Conservation (phyloP, 352 stramenopile species). For the Phytophthora nicotianae region DNA sequence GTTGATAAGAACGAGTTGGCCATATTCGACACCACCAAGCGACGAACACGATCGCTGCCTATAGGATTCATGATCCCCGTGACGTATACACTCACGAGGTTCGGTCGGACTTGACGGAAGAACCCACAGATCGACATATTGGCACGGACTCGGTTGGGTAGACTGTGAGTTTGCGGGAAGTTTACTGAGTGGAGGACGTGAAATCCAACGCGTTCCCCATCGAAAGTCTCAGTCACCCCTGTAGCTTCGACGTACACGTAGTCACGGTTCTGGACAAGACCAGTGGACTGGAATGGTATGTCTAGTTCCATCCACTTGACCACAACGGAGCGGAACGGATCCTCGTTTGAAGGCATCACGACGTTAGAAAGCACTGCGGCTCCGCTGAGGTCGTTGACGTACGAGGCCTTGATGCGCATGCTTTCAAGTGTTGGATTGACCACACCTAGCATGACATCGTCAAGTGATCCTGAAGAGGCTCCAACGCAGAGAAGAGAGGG, state of each 20-base stretch:
- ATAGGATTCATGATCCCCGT: conserved; percentile 32
- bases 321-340: conserved; percentile 32
- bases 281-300: conserved; percentile 27
- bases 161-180: conserved; percentile 11
- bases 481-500: conserved; percentile 32
- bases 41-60: conserved; percentile 26
- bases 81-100: conserved; percentile 49
- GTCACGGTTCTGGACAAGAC: conserved; percentile 40
- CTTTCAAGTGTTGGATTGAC: conserved; percentile 32
- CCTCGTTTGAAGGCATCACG: conserved; percentile 24
- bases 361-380: conserved; percentile 31
- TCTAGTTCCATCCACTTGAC: conserved; percentile 46
- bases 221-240: conserved; percentile 18
- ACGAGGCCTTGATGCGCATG: conserved; percentile 41
- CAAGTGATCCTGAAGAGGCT: conserved; percentile 21
- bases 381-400: conserved; percentile 32
- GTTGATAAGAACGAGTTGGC: conserved; percentile 17
- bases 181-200: conserved; percentile 28
- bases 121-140: conserved; percentile 49
- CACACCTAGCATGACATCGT: conserved; percentile 47
- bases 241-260: conserved; percentile 46
- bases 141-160: conserved; percentile 47
- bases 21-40: conserved; percentile 25
- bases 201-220: conserved; percentile 36
- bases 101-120: conserved; percentile 48